Conservation (phyloP, 2,329 filamentous ascomycete genomes). For the Fusarium sacchari region DNA sequence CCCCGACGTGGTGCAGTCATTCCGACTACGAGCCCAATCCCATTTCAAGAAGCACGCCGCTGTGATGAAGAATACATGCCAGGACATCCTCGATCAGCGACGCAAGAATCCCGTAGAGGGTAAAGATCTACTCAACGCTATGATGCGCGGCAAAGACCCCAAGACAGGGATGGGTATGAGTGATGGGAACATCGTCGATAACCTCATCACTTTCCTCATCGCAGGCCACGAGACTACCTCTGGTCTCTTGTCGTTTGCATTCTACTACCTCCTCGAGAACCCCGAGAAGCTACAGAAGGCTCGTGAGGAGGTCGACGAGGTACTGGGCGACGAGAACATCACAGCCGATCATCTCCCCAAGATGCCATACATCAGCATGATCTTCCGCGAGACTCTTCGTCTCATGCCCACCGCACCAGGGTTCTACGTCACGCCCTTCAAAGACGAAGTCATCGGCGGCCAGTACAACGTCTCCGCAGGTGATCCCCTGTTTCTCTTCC, state of each 20-base stretch:
- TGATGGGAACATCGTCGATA: background rate
- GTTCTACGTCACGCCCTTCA: background rate
- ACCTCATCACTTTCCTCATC: slow-evolving; percentile 10
- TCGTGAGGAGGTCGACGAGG: background rate
- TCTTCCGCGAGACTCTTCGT: slow-evolving; percentile 10
- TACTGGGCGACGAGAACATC: background rate
- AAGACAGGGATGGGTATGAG: slow-evolving; percentile 2
- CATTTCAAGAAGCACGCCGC: background rate
- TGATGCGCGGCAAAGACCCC: slow-evolving; percentile 2
- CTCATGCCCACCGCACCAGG: slow-evolving; percentile 5
- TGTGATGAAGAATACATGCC: background rate
- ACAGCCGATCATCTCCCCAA: background rate
- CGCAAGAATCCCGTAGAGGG: background rate
- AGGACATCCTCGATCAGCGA: background rate
- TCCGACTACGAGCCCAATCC: background rate
- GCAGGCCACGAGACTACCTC: slow-evolving; percentile 3
- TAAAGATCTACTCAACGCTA: background rate
- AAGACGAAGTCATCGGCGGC: background rate
- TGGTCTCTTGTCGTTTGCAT: background rate
- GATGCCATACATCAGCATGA: slow-evolving; percentile 10
- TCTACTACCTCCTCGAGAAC: slow-evolving; percentile 3
- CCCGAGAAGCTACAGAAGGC: background rate
- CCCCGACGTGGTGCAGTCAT: background rate
- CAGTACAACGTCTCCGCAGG: background rate
- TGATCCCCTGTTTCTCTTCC: background rate